Conservation (phyloP, 768 basidiomycete species). For the Inosperma sp. region DNA sequence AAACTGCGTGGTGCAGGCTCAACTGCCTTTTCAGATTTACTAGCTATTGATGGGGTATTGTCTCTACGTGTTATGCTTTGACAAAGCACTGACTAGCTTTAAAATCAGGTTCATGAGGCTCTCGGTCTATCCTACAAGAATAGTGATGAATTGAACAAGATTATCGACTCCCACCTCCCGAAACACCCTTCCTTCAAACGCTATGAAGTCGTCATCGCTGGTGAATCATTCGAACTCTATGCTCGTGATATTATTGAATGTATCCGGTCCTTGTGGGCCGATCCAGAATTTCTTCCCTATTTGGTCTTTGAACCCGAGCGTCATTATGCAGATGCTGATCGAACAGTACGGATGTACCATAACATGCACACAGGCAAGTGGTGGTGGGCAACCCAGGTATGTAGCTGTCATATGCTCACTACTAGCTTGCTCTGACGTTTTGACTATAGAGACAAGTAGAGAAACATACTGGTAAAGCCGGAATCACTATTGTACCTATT, state of each 20-base stretch:
- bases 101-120: conserved; percentile 17
- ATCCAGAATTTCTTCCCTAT: conserved; percentile 27
- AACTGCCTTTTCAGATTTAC: conserved; percentile 24
- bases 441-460: neutral
- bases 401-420: conserved; percentile 7
- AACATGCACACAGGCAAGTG: conserved; percentile 47
- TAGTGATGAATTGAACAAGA: conserved; percentile 22
- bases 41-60: conserved; percentile 26
- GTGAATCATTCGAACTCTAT: conserved; percentile 28
- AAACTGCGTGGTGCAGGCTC: conserved; percentile 26
- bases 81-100: neutral
- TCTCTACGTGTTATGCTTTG: neutral
- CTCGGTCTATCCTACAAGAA: conserved; percentile 26
- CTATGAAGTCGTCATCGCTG: conserved; percentile 24
- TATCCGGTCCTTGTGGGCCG: conserved; percentile 30
- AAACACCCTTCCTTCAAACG: conserved; percentile 23
- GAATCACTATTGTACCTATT: neutral
- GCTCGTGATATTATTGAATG: conserved; percentile 33
- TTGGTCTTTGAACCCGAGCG: conserved; percentile 33
- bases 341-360: conserved; percentile 28
- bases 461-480: neutral
- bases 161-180: conserved; percentile 26
- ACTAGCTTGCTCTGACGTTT: no score
- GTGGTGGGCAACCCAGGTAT: conserved; percentile 49
- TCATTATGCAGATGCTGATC: conserved; percentile 30